A percentile compares a stretch with the other conserved stretches of the same genome.
Conservation (phyloP, 805 yeast genomes). For the Candida xiaguanensis region DNA sequence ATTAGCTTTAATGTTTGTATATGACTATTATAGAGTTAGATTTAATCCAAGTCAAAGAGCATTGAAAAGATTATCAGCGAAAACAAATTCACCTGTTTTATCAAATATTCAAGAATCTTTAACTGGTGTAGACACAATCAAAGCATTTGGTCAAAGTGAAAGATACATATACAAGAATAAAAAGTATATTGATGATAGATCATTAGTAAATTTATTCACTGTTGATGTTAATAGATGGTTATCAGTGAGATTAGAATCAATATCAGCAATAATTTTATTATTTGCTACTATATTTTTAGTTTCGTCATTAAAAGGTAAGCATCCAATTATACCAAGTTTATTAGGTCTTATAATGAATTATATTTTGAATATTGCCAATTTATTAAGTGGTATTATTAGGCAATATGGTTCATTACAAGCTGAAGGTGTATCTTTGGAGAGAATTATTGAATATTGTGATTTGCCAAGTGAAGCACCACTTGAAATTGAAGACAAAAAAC, state of each 20-base stretch:
- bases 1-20: conserved; percentile 38
- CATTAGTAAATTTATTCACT: conserved; percentile 65
- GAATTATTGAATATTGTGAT: conserved; percentile 62
- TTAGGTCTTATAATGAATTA: conserved; percentile 69
- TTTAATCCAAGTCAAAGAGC: conserved; percentile 55
- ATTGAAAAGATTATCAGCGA: conserved; percentile 70
- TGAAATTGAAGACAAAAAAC: conserved; percentile 40
- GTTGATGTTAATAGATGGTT: conserved; percentile 71
- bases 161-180: conserved; percentile 49
- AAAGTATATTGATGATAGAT: conserved; percentile 42
- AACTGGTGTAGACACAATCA: conserved; percentile 62
- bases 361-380: conserved; percentile 50
- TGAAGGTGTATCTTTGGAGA: conserved; percentile 72
- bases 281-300: conserved; percentile 49
- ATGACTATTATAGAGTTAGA: conserved; percentile 63
- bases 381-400: conserved; percentile 58
- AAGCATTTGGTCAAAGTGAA: conserved; percentile 47
- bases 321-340: conserved; percentile 54
- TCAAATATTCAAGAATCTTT: conserved; percentile 68
- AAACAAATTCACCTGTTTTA: conserved; percentile 66
- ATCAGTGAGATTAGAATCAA: conserved; percentile 52
- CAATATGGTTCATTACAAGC: conserved; percentile 70
- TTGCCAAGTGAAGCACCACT: conserved; percentile 64
- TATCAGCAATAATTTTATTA: conserved; percentile 42
- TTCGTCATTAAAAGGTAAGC: conserved; percentile 54